These are phyloP conservation scores for Dunaliella sp. DNA, from an alignment of 139 green algal species.

Conservation along the genomic window DNA sequence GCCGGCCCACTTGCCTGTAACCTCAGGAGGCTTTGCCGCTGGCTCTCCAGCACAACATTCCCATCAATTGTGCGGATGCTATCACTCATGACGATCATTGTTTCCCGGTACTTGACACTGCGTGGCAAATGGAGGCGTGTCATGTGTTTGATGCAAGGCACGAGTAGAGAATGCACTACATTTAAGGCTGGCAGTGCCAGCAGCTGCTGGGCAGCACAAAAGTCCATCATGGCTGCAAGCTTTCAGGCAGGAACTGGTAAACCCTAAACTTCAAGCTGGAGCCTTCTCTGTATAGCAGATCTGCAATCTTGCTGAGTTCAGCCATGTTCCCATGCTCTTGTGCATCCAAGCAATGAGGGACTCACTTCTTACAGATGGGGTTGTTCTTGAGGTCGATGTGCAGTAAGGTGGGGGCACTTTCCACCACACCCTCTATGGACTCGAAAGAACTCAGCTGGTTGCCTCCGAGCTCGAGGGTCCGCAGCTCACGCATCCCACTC, in stretches of 20 bases:
- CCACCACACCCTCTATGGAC: slow-evolving; percentile 9
- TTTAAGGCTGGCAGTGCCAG: too few species aligned
- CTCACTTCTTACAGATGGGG: slow-evolving; percentile 31
- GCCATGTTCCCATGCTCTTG: slow-evolving; percentile 10
- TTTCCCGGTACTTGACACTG: slow-evolving; percentile 51
- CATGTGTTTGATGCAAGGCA: too few species aligned
- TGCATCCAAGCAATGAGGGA: slow-evolving; percentile 10
- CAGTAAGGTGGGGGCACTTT: neutral
- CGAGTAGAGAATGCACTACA: too few species aligned
- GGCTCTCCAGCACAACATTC: slow-evolving; percentile 21
- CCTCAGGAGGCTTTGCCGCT: slow-evolving; percentile 40
- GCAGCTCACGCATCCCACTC: neutral
- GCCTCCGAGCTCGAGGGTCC: neutral
- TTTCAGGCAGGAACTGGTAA: too few species aligned
- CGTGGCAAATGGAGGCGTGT: too few species aligned
- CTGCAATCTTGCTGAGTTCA: slow-evolving; percentile 9
- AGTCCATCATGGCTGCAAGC: too few species aligned
- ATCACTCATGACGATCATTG: slow-evolving; percentile 40
- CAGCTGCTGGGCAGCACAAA: too few species aligned
- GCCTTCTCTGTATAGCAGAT: too few species aligned
- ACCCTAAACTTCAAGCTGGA: too few species aligned
- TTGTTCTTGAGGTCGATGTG: slow-evolving; percentile 9
- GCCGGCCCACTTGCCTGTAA: slow-evolving; percentile 28
- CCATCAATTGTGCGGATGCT: slow-evolving; percentile 31
- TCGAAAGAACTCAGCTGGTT: neutral